Conservation (phyloP, 1,284 basidiomycete species). For the Ustilago curta region DNA sequence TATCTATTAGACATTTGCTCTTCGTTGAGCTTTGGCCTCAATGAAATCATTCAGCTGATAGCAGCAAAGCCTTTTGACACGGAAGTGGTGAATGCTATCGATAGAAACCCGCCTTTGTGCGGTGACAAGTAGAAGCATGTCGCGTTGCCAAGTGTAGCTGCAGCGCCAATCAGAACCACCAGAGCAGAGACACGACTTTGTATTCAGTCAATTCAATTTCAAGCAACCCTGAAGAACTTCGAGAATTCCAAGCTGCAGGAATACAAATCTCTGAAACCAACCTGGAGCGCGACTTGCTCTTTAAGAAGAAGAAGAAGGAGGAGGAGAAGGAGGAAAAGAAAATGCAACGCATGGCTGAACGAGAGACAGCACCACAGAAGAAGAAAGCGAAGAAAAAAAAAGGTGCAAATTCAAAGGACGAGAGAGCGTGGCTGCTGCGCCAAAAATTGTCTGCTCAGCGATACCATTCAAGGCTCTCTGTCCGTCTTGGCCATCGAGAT, state of each 20-base stretch:
- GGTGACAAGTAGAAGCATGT: not conserved
- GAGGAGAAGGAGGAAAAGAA: slow-evolving; percentile 1
- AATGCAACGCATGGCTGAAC: slow-evolving; percentile 1
- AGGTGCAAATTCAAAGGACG: not conserved
- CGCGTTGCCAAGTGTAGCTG: slow-evolving; percentile 13
- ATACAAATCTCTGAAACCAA: slow-evolving; percentile 11
- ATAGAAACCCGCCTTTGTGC: not conserved
- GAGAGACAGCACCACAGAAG: slow-evolving; percentile 2
- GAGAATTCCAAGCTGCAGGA: not conserved
- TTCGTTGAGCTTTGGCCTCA: not conserved
- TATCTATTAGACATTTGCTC: not conserved
- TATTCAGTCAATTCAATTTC: not conserved
- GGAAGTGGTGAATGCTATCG: not conserved
- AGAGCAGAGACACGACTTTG: slow-evolving; percentile 1
- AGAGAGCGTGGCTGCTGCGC: slow-evolving; percentile 16
- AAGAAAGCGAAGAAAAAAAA: slow-evolving; percentile 3
- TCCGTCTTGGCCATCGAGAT: slow-evolving; percentile 27
- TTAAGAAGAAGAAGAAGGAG: slow-evolving; percentile 4
- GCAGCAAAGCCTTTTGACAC: not conserved
- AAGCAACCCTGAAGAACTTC: not conserved
- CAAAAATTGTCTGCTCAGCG: slow-evolving; percentile 35
- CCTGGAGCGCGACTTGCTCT: slow-evolving; percentile 11
- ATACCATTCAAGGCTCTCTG: not conserved
- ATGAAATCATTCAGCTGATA: too few relatives aligned
- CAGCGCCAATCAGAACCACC: slow-evolving; percentile 8